Evolutionary conservation across 805 yeast genomes (phyloP).

Genomic region (Candida alai): DNA sequence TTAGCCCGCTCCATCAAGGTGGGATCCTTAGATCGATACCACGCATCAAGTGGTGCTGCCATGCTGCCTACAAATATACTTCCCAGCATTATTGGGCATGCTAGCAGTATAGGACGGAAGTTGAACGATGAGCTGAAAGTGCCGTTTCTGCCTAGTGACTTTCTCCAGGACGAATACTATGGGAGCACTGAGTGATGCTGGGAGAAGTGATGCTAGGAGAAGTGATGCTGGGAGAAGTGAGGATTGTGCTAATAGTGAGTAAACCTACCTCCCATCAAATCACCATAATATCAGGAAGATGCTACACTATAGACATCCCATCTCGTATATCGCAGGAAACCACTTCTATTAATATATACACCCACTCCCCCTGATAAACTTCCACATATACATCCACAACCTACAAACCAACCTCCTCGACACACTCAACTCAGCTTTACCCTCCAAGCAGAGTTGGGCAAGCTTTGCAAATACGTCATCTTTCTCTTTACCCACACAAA

Average conservation of each 20-base stretch:
- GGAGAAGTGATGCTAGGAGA: background rate
- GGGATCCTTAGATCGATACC: no score
- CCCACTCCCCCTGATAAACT: no score
- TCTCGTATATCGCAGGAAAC: no score
- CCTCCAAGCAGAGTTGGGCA: conserved; percentile 80
- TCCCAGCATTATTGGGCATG: conserved; percentile 38
- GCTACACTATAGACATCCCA: no score
- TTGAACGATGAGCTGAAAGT: conserved; percentile 31
- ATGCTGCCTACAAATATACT: conserved; percentile 29
- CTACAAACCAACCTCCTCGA: no score
- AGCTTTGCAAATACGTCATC: conserved; percentile 59
- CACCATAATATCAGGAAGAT: background rate
- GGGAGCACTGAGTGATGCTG: background rate
- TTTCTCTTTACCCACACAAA: conserved; percentile 68
- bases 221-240: background rate
- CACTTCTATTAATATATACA: no score
- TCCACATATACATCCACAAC: no score
- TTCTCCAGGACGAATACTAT: conserved; percentile 27
- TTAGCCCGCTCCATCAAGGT: conserved; percentile 1
- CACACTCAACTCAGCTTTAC: no score
- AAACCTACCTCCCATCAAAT: no score
- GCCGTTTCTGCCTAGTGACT: conserved; percentile 42
- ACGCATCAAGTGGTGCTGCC: conserved; percentile 4
- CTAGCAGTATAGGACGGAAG: conserved; percentile 33
- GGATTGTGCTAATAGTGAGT: no score